Evolutionary conservation across 2,329 filamentous ascomycete genomes (phyloP).

Genomic region (Fusarium sp.): DNA sequence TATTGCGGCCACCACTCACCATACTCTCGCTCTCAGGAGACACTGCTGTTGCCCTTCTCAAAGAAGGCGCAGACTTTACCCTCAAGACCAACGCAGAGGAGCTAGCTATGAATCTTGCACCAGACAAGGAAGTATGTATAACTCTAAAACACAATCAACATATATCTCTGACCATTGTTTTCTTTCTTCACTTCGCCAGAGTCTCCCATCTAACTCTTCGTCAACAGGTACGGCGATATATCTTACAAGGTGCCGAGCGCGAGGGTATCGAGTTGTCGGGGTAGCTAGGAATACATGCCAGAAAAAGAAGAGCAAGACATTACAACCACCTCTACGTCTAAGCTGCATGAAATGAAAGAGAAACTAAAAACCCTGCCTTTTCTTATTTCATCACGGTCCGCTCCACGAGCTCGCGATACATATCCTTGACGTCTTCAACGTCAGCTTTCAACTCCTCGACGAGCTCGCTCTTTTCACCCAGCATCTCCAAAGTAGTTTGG

Average conservation of each 20-base stretch:
- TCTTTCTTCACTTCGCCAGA: conserved; percentile 1
- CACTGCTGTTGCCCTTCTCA: conserved; percentile 84
- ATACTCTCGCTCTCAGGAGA: conserved; percentile 67
- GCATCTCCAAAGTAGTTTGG: conserved; percentile 90
- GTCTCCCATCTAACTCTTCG: conserved; percentile 42
- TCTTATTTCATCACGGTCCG: conserved; percentile 79
- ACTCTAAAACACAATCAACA: conserved; percentile 3
- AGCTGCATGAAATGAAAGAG: conserved; percentile 4
- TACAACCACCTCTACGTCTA: conserved; percentile 15
- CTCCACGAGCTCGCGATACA: conserved; percentile 94
- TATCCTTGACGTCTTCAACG: conserved; percentile 92
- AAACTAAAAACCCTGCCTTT: not conserved
- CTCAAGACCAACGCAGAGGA: conserved; percentile 80
- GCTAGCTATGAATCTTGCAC: conserved; percentile 83
- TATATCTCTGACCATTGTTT: conserved; percentile 1
- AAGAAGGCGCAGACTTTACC: conserved; percentile 84
- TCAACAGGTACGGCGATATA: conserved; percentile 77
- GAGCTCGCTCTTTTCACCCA: conserved; percentile 96
- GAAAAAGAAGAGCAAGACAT: conserved; percentile 23
- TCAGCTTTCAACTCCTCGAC: conserved; percentile 92
- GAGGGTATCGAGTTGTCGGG: conserved; percentile 78
- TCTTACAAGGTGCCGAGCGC: conserved; percentile 81
- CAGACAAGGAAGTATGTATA: conserved; percentile 80
- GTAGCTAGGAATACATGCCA: conserved; percentile 44
- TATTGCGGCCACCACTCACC: not conserved